phyloP scores from a whole-genome alignment of 371 early-diverging fungal genomes.

The Mucor piriformis region DNA sequence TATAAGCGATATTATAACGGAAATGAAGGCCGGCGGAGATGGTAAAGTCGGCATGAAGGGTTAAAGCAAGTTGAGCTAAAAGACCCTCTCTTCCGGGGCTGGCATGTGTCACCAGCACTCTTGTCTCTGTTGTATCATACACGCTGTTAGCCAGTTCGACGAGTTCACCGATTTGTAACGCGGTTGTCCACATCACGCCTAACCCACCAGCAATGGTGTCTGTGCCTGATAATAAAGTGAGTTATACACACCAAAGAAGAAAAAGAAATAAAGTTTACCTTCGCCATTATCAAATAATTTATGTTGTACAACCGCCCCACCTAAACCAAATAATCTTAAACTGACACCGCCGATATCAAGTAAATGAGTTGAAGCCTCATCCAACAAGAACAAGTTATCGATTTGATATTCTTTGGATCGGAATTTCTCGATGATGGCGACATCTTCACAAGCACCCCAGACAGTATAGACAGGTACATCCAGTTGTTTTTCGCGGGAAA shows the following conservation, averaged over 20 bases:
- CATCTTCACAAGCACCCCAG: slow-evolving; percentile 74
- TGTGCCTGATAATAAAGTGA: slow-evolving; percentile 33
- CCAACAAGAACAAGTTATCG: slow-evolving; percentile 58
- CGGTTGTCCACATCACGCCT: slow-evolving; percentile 74
- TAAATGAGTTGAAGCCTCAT: slow-evolving; percentile 59
- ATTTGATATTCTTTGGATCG: slow-evolving; percentile 54
- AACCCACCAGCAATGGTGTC: slow-evolving; percentile 71
- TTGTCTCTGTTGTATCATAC: slow-evolving; percentile 61
- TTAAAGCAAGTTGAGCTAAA: slow-evolving; percentile 65
- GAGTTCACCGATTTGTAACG: slow-evolving; percentile 68
- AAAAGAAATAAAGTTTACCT: slow-evolving; percentile 35
- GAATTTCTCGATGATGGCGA: slow-evolving; percentile 64
- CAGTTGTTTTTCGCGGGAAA: slow-evolving; percentile 47
- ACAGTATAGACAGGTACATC: slow-evolving; percentile 69
- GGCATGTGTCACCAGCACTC: slow-evolving; percentile 65
- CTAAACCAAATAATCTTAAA: slow-evolving; percentile 66
- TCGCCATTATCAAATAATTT: slow-evolving; percentile 74
- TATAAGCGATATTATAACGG: slow-evolving; percentile 71
- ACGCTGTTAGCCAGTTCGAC: slow-evolving; percentile 60
- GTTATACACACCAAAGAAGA: not conserved
- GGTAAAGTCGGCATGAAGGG: slow-evolving; percentile 66
- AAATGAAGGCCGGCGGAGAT: slow-evolving; percentile 71
- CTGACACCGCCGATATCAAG: slow-evolving; percentile 65
- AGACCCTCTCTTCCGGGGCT: slow-evolving; percentile 69
- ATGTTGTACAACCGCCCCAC: slow-evolving; percentile 69